Percentiles rank a stretch among this genome's conserved stretches.
Evolutionary conservation across 2,329 filamentous ascomycete genomes (phyloP).

Genomic region (Conoideocrella luteorostrata): DNA sequence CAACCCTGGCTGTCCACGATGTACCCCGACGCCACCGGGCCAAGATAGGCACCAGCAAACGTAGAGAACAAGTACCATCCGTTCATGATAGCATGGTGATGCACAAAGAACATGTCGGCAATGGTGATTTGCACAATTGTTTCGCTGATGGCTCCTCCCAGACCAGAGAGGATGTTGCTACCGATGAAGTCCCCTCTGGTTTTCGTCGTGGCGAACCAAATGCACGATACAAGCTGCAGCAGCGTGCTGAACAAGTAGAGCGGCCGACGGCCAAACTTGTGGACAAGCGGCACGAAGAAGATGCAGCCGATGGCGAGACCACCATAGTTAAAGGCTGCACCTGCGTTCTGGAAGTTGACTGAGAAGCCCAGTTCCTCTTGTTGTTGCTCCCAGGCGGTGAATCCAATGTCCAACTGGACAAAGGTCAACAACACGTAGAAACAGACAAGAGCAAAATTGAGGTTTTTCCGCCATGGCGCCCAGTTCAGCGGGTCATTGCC

Average conservation of each 20-base stretch:
- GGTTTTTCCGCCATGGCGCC: conserved; percentile 9
- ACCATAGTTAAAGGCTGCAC: conserved; percentile 21
- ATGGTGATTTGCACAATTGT: conserved; percentile 31
- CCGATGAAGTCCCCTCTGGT: conserved; percentile 14
- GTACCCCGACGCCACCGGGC: conserved; percentile 15
- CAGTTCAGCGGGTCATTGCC: conserved; percentile 11
- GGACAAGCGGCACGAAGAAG: conserved; percentile 26
- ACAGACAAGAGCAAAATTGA: conserved; percentile 45
- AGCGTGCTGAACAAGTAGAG: conserved; percentile 20
- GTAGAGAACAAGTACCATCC: conserved; percentile 23
- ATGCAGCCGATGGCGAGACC: conserved; percentile 27
- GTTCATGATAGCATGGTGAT: conserved; percentile 21
- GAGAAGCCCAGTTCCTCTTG: conserved; percentile 20
- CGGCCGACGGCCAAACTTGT: conserved; percentile 27
- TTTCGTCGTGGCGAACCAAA: conserved; percentile 14
- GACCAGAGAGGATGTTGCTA: conserved; percentile 18
- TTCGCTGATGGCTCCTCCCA: conserved; percentile 32
- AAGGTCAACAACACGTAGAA: conserved; percentile 61
- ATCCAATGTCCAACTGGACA: conserved; percentile 45
- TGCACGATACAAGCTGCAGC: conserved; percentile 10
- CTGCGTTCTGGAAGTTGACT: conserved; percentile 18
- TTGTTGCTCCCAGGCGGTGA: conserved; percentile 5
- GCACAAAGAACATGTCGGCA: conserved; percentile 25
- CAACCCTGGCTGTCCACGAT: conserved; percentile 18
- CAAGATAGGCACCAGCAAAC: conserved; percentile 19